Evolutionary conservation across 805 yeast species (phyloP), one percentile per base, ranked within the genome.

Genomic region (Saccharomycopsis sp.): DNA sequence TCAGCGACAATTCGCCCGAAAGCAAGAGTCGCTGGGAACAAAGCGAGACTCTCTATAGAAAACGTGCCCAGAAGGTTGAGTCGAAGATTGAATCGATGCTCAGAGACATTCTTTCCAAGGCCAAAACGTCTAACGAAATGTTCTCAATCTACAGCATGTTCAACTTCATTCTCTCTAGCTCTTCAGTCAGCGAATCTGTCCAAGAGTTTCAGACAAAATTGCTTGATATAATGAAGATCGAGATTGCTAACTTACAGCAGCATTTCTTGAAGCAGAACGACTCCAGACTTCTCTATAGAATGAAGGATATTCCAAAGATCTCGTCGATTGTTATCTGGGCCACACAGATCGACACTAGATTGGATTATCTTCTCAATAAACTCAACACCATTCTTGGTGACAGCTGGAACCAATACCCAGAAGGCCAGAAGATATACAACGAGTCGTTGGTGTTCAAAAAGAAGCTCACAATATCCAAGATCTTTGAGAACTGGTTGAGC

Each of bases 401-500:
- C 17, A 82, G 82, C 5, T 86, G 92, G 92, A 71, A 69, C 20
- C 70, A 75, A 8, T 82, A 81, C 59, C 79, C 85, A 1, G 90
- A 85, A 56, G 97, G 97, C 0, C 78, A 77, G 56, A 80, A 78
- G 61, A 78, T 93, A 0, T 73, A 78, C 9, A 68, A 73, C 1
- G 88, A 82, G 60, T 75, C 81, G 23, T 64, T 68, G 1, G 69
- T 73, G 0, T 73, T 87, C 53, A 65, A 74, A n/a, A 69, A 73
- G 23, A 79, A 77, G 53, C 69, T 84, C 9, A 74, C 85, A 54
- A 66, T 82, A 0, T 69, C 75, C 25, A 60, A 57, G 0, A 63
- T 79, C 0, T 78, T 77, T 55, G 69, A 74, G 0, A 65, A 68
- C 1, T 90, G 96, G 94, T 54, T 80, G 0, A 55, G 61, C 0